phyloP scores from a whole-genome alignment of 306 rosid species.

The Fragaria vesca region DNA sequence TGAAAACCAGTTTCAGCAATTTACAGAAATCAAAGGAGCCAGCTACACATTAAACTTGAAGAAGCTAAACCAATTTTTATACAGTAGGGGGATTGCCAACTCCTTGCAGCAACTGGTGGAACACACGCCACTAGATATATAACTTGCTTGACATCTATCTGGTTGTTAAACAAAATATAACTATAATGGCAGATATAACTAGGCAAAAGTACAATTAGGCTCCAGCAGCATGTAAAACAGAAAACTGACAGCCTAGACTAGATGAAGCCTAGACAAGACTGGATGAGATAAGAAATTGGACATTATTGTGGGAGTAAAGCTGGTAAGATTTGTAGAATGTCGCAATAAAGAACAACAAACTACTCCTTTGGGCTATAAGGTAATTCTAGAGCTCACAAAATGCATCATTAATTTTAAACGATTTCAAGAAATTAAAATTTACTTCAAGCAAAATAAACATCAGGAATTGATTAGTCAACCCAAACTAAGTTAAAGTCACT shows the following conservation, averaged over 20 bases:
- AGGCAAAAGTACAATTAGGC: background rate
- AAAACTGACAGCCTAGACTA: background rate
- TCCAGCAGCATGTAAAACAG: constrained; percentile 2
- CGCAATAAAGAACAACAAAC: background rate
- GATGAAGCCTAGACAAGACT: background rate
- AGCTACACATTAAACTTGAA: background rate
- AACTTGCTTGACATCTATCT: background rate
- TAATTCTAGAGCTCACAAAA: background rate
- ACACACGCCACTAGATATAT: background rate
- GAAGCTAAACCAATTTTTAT: background rate
- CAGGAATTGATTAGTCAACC: background rate
- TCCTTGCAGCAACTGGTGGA: background rate
- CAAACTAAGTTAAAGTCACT: constrained; percentile 29
- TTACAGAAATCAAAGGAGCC: background rate
- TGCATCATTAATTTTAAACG: background rate
- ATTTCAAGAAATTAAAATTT: background rate
- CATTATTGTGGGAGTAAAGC: constrained; percentile 9
- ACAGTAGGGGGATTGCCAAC: background rate
- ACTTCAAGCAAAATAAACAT: background rate
- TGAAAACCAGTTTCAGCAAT: constrained; percentile 3
- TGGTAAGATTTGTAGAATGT: background rate
- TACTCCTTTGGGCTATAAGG: background rate
- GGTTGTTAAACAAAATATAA: background rate
- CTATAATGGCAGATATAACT: background rate
- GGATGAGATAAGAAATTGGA: constrained; percentile 1